Percentiles rank a stretch among this genome's conserved stretches.
Conservation (phyloP, 495 filamentous ascomycete genomes). For the Penicillium crystallinum region DNA sequence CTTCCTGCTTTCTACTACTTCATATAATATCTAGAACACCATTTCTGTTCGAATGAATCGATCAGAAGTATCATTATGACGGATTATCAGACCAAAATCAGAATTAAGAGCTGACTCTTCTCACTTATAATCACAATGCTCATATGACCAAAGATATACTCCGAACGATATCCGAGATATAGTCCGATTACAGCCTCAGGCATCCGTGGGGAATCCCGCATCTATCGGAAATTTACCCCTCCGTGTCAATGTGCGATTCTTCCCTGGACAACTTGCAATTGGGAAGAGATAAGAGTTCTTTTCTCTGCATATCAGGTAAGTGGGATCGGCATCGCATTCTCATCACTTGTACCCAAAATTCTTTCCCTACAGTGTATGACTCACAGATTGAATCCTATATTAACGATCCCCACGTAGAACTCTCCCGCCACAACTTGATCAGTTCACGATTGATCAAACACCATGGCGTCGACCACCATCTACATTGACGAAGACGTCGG, state of each 20-base stretch:
- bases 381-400: constrained; percentile 4
- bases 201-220: constrained; percentile 24
- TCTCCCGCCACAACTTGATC: not conserved
- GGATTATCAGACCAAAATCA: too few relatives aligned
- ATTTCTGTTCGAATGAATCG: too few relatives aligned
- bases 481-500: constrained; percentile 80
- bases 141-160: not conserved
- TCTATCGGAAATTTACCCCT: constrained; percentile 38
- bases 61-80: too few relatives aligned
- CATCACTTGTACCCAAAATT: not conserved
- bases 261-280: constrained; percentile 14
- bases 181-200: constrained; percentile 27
- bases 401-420: not conserved
- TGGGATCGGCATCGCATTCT: not conserved
- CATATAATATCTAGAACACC: too few relatives aligned
- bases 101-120: not conserved
- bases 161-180: not conserved
- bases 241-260: constrained; percentile 27
- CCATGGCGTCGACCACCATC: constrained; percentile 44
- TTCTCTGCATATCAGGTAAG: constrained; percentile 5
- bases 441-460: constrained; percentile 1
- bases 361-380: constrained; percentile 4
- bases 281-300: constrained; percentile 9
- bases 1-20: too few relatives aligned
- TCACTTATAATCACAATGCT: not conserved